Percentiles rank a stretch among this genome's conserved stretches.
These are phyloP conservation scores for Phytophthora podocarpi DNA, from an alignment of 352 stramenopile genomes.

Conservation along the genomic window DNA sequence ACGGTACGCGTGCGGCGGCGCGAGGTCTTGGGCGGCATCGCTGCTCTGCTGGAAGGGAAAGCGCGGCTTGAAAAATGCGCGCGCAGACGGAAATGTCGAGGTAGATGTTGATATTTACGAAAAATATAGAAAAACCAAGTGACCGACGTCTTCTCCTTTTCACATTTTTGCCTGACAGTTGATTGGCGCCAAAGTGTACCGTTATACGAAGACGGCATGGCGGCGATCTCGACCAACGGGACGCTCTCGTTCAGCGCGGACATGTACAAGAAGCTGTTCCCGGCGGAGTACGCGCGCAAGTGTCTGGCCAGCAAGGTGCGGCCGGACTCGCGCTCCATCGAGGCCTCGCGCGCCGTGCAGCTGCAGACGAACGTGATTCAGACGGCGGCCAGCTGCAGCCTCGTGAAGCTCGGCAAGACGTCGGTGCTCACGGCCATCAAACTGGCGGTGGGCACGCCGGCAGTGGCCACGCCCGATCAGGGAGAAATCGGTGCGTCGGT, in stretches of 20 bases:
- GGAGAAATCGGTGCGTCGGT: conserved; percentile 71
- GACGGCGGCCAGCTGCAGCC: conserved; percentile 67
- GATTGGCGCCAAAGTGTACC: not conserved
- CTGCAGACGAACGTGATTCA: conserved; percentile 72
- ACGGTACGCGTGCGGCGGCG: conserved; percentile 41
- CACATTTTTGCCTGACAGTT: not conserved
- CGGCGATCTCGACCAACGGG: conserved; percentile 19
- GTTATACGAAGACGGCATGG: conserved; percentile 1
- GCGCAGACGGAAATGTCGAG: not conserved
- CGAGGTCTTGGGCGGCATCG: conserved; percentile 8
- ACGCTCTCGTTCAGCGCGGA: conserved; percentile 65
- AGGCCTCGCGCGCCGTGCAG: conserved; percentile 53
- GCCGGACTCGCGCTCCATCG: conserved; percentile 56
- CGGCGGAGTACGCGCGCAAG: conserved; percentile 66
- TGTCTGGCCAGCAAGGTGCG: conserved; percentile 69
- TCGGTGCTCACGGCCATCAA: conserved; percentile 76
- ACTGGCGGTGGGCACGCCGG: conserved; percentile 72
- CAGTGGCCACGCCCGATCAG: conserved; percentile 72
- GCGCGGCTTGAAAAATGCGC: conserved; percentile 15
- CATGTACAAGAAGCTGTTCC: conserved; percentile 81
- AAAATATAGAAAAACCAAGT: conserved; percentile 10
- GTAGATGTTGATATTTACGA: conserved; percentile 2
- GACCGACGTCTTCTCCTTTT: conserved; percentile 6
- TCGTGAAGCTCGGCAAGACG: conserved; percentile 80
- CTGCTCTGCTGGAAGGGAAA: not conserved